phyloP scores from a whole-genome alignment of 176 grass and related monocot genomes.

The Puya raimondii region DNA sequence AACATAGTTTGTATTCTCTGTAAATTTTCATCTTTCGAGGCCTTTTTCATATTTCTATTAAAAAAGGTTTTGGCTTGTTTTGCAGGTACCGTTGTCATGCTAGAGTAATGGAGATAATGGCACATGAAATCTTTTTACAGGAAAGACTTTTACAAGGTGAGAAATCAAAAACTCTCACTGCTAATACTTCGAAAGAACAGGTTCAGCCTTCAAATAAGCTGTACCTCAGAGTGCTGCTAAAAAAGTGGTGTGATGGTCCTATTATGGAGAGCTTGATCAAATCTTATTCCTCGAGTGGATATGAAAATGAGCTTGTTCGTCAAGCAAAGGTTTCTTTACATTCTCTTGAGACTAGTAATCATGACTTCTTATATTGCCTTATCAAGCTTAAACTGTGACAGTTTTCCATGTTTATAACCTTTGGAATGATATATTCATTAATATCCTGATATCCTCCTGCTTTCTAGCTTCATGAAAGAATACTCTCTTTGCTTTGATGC shows the following conservation, averaged over 20 bases:
- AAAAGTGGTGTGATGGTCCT: slow-evolving; percentile 46
- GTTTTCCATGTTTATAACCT: no score
- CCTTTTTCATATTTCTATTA: slow-evolving; percentile 4
- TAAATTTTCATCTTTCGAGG: slow-evolving; percentile 2
- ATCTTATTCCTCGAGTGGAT: slow-evolving; percentile 40
- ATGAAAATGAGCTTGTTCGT: slow-evolving; percentile 48
- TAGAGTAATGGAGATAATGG: slow-evolving; percentile 67
- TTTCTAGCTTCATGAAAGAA: not conserved
- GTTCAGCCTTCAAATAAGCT: slow-evolving; percentile 24
- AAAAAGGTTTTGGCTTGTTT: slow-evolving; percentile 20
- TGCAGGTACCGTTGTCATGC: slow-evolving; percentile 56
- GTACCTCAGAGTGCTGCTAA: slow-evolving; percentile 29
- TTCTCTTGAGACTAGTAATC: slow-evolving; percentile 8
- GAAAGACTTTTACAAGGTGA: slow-evolving; percentile 39
- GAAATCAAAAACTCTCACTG: slow-evolving; percentile 21
- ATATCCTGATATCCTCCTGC: not conserved
- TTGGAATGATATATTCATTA: no score
- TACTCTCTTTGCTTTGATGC: not conserved
- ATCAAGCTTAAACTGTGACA: not conserved
- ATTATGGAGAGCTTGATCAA: slow-evolving; percentile 40
- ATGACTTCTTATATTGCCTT: not conserved
- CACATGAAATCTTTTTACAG: slow-evolving; percentile 75
- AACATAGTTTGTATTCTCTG: not conserved
- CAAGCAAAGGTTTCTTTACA: slow-evolving; percentile 54
- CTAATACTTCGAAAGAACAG: slow-evolving; percentile 18